Percentiles rank a stretch among this genome's conserved stretches.
phyloP scores from a whole-genome alignment of 192 early-diverging fungal genomes.

The Mortierella claussenii region DNA sequence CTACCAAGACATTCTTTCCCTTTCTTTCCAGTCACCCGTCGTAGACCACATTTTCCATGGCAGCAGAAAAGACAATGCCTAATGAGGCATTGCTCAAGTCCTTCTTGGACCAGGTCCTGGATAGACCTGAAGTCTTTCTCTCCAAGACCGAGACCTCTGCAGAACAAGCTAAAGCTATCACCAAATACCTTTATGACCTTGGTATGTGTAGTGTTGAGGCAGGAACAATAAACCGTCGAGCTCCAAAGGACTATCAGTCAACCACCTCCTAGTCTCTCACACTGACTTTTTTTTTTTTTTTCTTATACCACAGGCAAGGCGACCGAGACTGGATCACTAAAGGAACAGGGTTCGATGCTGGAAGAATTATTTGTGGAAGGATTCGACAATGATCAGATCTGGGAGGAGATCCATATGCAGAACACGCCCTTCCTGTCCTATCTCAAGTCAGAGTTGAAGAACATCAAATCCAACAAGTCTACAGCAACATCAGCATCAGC shows the following conservation, averaged over 20 bases:
- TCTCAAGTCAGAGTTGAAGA: slow-evolving; percentile 58
- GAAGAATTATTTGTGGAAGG: slow-evolving; percentile 73
- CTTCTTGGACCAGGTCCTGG: slow-evolving; percentile 53
- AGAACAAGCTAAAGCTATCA: slow-evolving; percentile 52
- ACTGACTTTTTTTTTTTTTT: background rate
- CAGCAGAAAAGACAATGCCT: slow-evolving; percentile 33
- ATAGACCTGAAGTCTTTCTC: slow-evolving; percentile 66
- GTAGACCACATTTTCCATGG: too few relatives aligned
- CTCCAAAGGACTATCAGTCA: background rate
- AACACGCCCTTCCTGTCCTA: slow-evolving; percentile 84
- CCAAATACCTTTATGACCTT: slow-evolving; percentile 65
- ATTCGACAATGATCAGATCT: slow-evolving; percentile 88
- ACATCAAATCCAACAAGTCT: slow-evolving; percentile 59
- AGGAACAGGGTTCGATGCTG: slow-evolving; percentile 59
- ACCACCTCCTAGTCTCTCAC: background rate
- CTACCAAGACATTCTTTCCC: too few relatives aligned
- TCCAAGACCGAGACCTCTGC: slow-evolving; percentile 42
- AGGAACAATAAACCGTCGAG: too few relatives aligned
- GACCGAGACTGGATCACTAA: slow-evolving; percentile 58
- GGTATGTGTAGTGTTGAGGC: too few relatives aligned
- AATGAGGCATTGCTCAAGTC: slow-evolving; percentile 37
- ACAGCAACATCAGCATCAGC: background rate
- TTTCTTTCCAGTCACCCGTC: too few relatives aligned
- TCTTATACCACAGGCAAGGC: slow-evolving; percentile 50
- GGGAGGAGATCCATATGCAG: slow-evolving; percentile 91